Evolutionary conservation across 2,329 filamentous ascomycete genomes (phyloP).

Genomic region (Mycosphaerella sp.): DNA sequence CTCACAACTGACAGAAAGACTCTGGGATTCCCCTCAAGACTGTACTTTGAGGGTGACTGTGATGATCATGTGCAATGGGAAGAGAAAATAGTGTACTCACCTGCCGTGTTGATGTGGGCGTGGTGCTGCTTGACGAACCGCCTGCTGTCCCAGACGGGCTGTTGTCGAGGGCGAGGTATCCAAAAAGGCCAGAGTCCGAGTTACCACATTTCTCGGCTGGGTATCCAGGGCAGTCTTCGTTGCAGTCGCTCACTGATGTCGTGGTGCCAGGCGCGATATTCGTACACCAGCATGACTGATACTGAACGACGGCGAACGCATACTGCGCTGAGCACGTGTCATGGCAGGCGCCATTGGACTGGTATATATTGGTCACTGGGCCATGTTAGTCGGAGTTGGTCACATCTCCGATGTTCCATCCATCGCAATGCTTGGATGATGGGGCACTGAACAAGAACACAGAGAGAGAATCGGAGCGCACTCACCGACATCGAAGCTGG

Average conservation of each 20-base stretch:
- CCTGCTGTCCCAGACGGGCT: constrained; percentile 54
- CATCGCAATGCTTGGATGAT: background rate
- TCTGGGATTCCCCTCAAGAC: constrained; percentile 7
- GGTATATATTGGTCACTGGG: constrained; percentile 38
- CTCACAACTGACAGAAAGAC: constrained; percentile 12
- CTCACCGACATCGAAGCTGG: constrained; percentile 33
- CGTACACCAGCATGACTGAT: constrained; percentile 66
- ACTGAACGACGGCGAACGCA: constrained; percentile 64
- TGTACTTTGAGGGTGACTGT: constrained; percentile 9
- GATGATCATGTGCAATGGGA: constrained; percentile 1
- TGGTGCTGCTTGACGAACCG: constrained; percentile 20
- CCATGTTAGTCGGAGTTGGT: constrained; percentile 3
- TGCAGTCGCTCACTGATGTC: constrained; percentile 46
- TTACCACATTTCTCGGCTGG: constrained; percentile 61
- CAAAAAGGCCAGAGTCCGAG: constrained; percentile 48
- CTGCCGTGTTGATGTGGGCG: constrained; percentile 21
- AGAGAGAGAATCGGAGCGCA: background rate
- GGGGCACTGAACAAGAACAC: too few species aligned
- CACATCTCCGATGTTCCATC: constrained; percentile 6
- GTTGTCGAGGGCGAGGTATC: constrained; percentile 55
- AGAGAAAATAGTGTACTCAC: constrained; percentile 21
- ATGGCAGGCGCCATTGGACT: constrained; percentile 65
- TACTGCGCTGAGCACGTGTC: constrained; percentile 52
- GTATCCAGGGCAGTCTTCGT: constrained; percentile 61
- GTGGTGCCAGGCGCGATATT: constrained; percentile 54